These are phyloP conservation scores for Grosmannia clavigera DNA, from an alignment of 2,329 filamentous ascomycete species.

Conservation along the genomic window DNA sequence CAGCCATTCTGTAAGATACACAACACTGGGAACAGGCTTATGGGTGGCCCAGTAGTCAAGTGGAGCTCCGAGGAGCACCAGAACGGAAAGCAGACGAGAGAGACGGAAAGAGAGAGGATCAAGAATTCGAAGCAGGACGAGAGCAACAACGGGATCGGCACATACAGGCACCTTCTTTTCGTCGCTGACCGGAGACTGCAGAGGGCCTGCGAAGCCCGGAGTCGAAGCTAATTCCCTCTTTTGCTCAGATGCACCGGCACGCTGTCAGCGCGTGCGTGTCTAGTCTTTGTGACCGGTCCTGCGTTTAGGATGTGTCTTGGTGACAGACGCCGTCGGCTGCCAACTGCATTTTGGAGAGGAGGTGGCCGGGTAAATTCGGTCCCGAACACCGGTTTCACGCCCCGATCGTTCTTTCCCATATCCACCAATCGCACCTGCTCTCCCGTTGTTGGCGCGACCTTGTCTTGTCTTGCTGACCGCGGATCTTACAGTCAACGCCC, in stretches of 20 bases:
- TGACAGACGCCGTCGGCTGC: background rate
- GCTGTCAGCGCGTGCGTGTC: background rate
- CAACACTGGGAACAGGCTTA: background rate
- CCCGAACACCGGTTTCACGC: slow-evolving; percentile 3
- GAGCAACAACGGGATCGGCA: background rate
- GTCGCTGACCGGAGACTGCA: background rate
- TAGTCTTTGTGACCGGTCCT: background rate
- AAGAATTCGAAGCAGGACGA: background rate
- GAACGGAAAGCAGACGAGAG: too few species aligned
- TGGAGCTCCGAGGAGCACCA: background rate
- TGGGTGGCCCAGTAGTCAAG: background rate
- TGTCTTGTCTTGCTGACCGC: background rate
- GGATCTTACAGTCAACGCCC: background rate
- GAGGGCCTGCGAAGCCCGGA: background rate
- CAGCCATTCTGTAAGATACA: background rate
- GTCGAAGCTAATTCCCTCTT: background rate
- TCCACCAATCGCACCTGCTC: background rate
- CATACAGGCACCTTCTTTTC: background rate
- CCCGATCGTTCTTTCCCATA: background rate
- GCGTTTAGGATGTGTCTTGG: background rate
- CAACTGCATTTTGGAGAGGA: background rate
- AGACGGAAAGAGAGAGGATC: background rate
- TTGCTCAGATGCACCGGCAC: background rate
- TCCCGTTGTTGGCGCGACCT: too few species aligned
- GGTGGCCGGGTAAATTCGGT: slow-evolving; percentile 8